phyloP scores from a whole-genome alignment of 2,329 filamentous ascomycete species.

The Colletotrichum viniferum region DNA sequence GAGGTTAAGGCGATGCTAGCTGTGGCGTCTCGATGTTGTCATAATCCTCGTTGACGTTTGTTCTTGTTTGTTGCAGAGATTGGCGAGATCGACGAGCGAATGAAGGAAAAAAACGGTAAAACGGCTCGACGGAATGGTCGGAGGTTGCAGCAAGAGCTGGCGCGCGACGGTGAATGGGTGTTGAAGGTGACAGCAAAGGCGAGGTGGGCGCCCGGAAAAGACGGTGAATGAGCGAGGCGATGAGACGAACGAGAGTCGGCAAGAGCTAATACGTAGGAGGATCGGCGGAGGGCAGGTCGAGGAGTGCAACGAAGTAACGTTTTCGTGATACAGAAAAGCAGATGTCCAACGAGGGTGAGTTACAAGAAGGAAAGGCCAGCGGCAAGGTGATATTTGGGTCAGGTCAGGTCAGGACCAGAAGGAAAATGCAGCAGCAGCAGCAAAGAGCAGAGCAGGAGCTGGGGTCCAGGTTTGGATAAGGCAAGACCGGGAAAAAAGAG shows the following conservation, averaged over 20 bases:
- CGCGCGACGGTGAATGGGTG: background rate
- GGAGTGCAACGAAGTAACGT: slow-evolving; percentile 2
- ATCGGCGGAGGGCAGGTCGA: background rate
- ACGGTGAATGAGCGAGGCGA: slow-evolving; percentile 1
- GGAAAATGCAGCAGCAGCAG: background rate
- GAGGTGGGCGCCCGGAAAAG: background rate
- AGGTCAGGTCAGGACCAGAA: background rate
- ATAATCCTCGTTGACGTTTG: background rate
- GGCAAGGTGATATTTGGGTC: background rate
- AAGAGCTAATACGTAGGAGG: background rate
- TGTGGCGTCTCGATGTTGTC: slow-evolving; percentile 2
- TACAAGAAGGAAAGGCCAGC: background rate
- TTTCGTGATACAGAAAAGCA: background rate
- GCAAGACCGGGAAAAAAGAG: background rate
- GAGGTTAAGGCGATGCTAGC: background rate
- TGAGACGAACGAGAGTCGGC: background rate
- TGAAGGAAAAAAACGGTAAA: background rate
- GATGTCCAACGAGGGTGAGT: background rate
- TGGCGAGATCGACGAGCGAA: background rate
- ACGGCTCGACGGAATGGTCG: background rate
- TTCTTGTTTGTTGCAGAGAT: background rate
- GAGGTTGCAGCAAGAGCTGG: background rate
- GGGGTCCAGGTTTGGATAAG: background rate
- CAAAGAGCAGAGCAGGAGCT: background rate
- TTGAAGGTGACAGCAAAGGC: background rate